These are phyloP conservation scores for Pyrus betulifolia DNA, from an alignment of 306 rosid genomes.

Conservation along the genomic window DNA sequence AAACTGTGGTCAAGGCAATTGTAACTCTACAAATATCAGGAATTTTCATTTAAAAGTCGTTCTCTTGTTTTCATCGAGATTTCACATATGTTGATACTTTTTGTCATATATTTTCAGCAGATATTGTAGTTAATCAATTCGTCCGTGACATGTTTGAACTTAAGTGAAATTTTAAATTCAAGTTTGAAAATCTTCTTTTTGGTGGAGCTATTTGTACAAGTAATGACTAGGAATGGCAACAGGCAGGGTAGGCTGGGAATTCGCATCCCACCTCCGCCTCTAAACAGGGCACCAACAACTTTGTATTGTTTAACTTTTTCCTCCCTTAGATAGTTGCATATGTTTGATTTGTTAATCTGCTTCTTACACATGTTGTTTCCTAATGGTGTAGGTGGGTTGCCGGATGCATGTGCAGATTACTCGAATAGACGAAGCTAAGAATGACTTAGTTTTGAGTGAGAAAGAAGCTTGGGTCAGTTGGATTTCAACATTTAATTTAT, in stretches of 20 bases:
- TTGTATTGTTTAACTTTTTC: not conserved
- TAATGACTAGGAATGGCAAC: not conserved
- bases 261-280: not conserved
- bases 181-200: not conserved
- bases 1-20: not conserved
- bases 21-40: not conserved
- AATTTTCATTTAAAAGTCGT: too few species aligned
- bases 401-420: slow-evolving; percentile 52
- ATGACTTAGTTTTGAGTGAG: slow-evolving; percentile 73
- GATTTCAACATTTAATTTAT: slow-evolving; percentile 1
- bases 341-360: not conserved
- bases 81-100: not conserved
- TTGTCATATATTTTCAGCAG: not conserved
- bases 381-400: slow-evolving; percentile 65
- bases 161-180: not conserved
- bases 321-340: not conserved
- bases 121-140: not conserved
- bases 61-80: not conserved
- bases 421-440: slow-evolving; percentile 68
- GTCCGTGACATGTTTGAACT: not conserved
- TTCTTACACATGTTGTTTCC: slow-evolving; percentile 16
- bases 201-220: not conserved
- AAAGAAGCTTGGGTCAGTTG: slow-evolving; percentile 87
- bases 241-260: not conserved
- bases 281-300: not conserved